phyloP scores from a whole-genome alignment of 306 rosid species.

The Lathyrus oleraceus region DNA sequence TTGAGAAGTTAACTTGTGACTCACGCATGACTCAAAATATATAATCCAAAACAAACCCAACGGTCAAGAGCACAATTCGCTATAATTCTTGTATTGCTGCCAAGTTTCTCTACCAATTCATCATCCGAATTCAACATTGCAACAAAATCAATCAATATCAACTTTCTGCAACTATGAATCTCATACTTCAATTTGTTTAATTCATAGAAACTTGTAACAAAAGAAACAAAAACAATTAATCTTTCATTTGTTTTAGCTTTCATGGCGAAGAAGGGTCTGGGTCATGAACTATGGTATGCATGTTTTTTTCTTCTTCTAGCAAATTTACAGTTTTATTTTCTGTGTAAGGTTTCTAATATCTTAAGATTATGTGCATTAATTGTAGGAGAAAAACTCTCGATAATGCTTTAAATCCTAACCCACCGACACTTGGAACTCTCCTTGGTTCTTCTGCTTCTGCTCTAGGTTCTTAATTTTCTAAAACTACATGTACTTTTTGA shows the following conservation, averaged over 20 bases:
- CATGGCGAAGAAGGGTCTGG: slow-evolving; percentile 44
- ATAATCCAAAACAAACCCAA: slow-evolving; percentile 19
- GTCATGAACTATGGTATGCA: slow-evolving; percentile 45
- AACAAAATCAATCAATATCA: neutral
- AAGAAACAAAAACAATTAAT: neutral
- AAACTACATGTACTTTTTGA: neutral
- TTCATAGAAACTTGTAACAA: neutral
- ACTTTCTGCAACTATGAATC: slow-evolving; percentile 7
- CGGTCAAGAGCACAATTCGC: slow-evolving; percentile 62
- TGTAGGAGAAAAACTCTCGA: slow-evolving; percentile 30
- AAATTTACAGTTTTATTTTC: neutral
- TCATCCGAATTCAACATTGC: slow-evolving; percentile 1
- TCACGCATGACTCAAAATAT: neutral
- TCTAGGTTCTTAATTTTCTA: slow-evolving; percentile 51
- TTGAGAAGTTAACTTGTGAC: slow-evolving; percentile 13
- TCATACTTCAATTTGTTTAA: neutral
- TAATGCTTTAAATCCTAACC: neutral
- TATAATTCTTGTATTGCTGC: slow-evolving; percentile 29
- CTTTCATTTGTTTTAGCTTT: slow-evolving; percentile 20
- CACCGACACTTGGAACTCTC: slow-evolving; percentile 13
- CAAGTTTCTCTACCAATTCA: slow-evolving; percentile 40
- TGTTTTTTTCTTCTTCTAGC: slow-evolving; percentile 12
- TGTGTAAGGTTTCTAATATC: slow-evolving; percentile 7
- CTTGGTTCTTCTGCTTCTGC: slow-evolving; percentile 53
- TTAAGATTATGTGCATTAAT: slow-evolving; percentile 3